phyloP scores from a whole-genome alignment of 495 filamentous ascomycete genomes.

The Podospora didyma region DNA sequence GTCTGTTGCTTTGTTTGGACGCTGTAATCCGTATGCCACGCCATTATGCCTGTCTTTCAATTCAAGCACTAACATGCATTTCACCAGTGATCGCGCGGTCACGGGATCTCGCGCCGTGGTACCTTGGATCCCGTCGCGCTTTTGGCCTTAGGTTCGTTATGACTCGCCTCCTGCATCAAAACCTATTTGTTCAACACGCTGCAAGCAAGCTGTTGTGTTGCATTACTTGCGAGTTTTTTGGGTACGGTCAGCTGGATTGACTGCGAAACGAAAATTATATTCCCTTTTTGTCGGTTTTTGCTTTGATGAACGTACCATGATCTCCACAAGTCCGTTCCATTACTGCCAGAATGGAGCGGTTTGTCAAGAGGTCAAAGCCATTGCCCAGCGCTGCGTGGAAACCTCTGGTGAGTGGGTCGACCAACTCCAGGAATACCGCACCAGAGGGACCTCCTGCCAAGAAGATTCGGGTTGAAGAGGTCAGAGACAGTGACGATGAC shows the following conservation, averaged over 20 bases:
- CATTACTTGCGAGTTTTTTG: no score
- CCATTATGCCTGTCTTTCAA: no score
- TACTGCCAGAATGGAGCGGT: constrained; percentile 25
- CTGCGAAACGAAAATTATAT: no score
- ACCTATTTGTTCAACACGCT: no score
- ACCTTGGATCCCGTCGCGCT: background rate
- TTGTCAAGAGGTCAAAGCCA: constrained; percentile 20
- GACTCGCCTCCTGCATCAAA: no score
- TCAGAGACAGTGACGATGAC: constrained; percentile 24
- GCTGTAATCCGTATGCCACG: no score
- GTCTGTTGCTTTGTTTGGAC: no score
- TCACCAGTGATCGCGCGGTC: constrained; percentile 24
- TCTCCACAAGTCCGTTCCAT: background rate
- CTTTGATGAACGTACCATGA: background rate
- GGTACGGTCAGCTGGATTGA: no score
- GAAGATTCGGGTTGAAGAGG: constrained; percentile 27
- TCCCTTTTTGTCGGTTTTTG: background rate
- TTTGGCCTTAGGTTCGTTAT: background rate
- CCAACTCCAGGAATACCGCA: constrained; percentile 6
- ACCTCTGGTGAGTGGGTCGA: constrained; percentile 2
- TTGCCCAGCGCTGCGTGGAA: background rate
- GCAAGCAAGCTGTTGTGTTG: no score
- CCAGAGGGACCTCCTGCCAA: constrained; percentile 29
- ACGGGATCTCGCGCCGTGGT: constrained; percentile 23
- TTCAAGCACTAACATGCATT: no score